These are phyloP conservation scores for Osmanthus fragrans DNA, from an alignment of 257 asterid species.

Conservation along the genomic window DNA sequence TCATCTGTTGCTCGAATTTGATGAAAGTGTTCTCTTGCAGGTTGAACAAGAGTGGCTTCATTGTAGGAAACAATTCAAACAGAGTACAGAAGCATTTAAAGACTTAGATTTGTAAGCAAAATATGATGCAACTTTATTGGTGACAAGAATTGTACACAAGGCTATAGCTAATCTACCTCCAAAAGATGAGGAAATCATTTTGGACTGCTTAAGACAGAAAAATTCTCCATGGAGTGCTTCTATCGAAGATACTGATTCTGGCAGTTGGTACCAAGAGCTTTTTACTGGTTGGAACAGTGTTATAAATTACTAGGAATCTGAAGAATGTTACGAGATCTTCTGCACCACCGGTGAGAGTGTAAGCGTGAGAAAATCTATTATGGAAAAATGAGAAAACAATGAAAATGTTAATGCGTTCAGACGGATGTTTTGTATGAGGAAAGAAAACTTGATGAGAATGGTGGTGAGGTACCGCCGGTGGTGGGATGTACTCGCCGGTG, in stretches of 20 bases:
- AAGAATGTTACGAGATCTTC: no score
- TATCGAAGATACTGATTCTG: conserved; percentile 1
- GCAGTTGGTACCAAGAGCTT: conserved; percentile 32
- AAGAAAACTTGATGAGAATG: no score
- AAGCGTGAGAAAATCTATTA: no score
- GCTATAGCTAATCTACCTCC: conserved; percentile 40
- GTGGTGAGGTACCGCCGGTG: no score
- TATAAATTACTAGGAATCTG: not conserved
- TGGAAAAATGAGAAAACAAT: no score
- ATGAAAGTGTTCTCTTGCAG: conserved; percentile 33
- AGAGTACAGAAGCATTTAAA: conserved; percentile 27
- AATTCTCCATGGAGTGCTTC: conserved; percentile 18
- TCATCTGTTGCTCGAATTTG: not conserved
- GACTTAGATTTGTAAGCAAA: conserved; percentile 29
- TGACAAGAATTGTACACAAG: conserved; percentile 34
- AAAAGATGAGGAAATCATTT: conserved; percentile 33
- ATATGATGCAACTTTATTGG: conserved; percentile 30
- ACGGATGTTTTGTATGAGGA: no score
- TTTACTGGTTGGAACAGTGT: conserved; percentile 33
- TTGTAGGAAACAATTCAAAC: conserved; percentile 46
- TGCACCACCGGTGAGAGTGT: no score
- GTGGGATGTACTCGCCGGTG: no score
- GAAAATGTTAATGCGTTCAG: no score
- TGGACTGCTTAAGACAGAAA: conserved; percentile 44
- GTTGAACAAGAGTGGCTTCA: conserved; percentile 42